Evolutionary conservation across 2,329 filamentous ascomycete genomes (phyloP).

Genomic region (Ophiosphaerella narmari): DNA sequence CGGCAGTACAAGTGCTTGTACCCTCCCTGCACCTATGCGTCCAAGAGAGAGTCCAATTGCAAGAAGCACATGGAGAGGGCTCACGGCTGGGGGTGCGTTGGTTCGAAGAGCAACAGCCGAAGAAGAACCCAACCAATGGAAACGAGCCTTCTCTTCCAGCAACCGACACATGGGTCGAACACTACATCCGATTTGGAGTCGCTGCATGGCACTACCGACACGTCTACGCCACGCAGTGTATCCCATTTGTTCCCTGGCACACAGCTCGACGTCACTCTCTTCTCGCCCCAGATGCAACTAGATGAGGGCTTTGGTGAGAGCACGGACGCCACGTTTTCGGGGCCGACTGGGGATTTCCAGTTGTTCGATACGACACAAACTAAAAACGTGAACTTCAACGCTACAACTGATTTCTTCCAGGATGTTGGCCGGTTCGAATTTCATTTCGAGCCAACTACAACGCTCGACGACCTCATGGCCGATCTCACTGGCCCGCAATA

Average conservation of each 20-base stretch:
- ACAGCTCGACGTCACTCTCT: slow-evolving; percentile 72
- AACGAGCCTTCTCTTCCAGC: slow-evolving; percentile 47
- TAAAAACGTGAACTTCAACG: slow-evolving; percentile 22
- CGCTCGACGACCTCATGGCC: slow-evolving; percentile 29
- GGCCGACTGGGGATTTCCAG: slow-evolving; percentile 59
- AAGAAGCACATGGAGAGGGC: slow-evolving; percentile 99
- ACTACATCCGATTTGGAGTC: slow-evolving; percentile 47
- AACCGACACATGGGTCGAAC: slow-evolving; percentile 56
- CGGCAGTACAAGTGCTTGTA: slow-evolving; percentile 85
- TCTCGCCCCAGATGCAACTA: slow-evolving; percentile 50
- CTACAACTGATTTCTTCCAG: slow-evolving; percentile 43
- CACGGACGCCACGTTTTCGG: slow-evolving; percentile 36
- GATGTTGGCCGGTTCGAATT: slow-evolving; percentile 47
- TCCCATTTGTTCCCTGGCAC: slow-evolving; percentile 70
- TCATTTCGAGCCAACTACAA: slow-evolving; percentile 40
- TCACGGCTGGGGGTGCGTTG: slow-evolving; percentile 86
- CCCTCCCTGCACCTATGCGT: slow-evolving; percentile 86
- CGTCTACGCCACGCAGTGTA: slow-evolving; percentile 24
- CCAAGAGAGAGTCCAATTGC: slow-evolving; percentile 94
- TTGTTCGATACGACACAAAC: too few species aligned
- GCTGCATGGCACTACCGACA: slow-evolving; percentile 38
- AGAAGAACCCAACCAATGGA: slow-evolving; percentile 40
- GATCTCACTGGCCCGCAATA: too few species aligned
- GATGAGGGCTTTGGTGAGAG: slow-evolving; percentile 68
- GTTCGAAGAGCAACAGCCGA: slow-evolving; percentile 84